A percentile compares a stretch with the other conserved stretches of the same genome.
These are phyloP conservation scores for Sutorius eximius DNA, from an alignment of 1,284 basidiomycete genomes.

Conservation along the genomic window DNA sequence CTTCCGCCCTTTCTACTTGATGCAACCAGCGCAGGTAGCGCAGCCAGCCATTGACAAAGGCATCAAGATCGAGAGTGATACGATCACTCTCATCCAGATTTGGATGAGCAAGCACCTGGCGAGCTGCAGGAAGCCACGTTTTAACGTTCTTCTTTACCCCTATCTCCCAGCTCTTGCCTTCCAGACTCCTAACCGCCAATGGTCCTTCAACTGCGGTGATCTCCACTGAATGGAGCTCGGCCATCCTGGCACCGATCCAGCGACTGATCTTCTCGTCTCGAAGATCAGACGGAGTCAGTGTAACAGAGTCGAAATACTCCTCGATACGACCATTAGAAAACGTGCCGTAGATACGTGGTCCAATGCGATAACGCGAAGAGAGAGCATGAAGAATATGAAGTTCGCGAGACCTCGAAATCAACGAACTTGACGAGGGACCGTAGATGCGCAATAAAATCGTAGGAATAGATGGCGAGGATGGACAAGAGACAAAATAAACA, in stretches of 20 bases:
- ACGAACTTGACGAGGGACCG: conserved; percentile 78
- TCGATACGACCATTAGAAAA: conserved; percentile 92
- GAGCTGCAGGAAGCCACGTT: conserved; percentile 64
- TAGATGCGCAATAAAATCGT: conserved; percentile 88
- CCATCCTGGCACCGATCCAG: conserved; percentile 89
- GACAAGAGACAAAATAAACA: conserved; percentile 87
- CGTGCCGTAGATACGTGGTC: conserved; percentile 89
- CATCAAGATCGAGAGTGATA: conserved; percentile 57
- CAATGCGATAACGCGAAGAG: conserved; percentile 82
- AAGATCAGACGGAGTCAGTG: conserved; percentile 75
- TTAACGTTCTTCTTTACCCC: conserved; percentile 60
- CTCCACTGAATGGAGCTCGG: conserved; percentile 90
- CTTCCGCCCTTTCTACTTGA: conserved; percentile 54
- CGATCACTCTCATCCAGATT: conserved; percentile 44
- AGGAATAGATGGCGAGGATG: conserved; percentile 48
- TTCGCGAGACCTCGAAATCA: conserved; percentile 85
- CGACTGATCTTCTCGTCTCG: conserved; percentile 72
- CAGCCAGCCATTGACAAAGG: conserved; percentile 65
- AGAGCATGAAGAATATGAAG: conserved; percentile 85
- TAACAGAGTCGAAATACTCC: conserved; percentile 88
- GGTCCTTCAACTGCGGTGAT: conserved; percentile 62
- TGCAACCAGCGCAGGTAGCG: conserved; percentile 70
- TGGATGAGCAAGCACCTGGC: conserved; percentile 60
- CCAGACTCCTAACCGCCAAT: conserved; percentile 37
- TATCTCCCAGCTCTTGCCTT: conserved; percentile 56